These are phyloP conservation scores for Ogataea sp. DNA, from an alignment of 805 yeast species.

Conservation along the genomic window DNA sequence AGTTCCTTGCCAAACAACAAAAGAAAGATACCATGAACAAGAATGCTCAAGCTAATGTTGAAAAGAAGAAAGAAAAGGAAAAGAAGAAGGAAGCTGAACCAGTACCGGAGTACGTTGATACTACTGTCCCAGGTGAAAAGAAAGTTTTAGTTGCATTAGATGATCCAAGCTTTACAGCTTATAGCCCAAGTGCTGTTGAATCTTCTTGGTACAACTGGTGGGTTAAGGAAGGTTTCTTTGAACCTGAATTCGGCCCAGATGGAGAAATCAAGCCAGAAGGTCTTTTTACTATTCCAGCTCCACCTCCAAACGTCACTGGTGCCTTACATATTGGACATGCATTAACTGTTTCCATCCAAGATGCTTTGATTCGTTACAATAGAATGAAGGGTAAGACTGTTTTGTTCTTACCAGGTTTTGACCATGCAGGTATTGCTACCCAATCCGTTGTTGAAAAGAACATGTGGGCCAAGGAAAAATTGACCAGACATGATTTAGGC, in stretches of 20 bases:
- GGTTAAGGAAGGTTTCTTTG: slow-evolving; percentile 79
- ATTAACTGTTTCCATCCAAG: slow-evolving; percentile 90
- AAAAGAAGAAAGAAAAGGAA: slow-evolving; percentile 54
- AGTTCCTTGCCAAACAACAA: slow-evolving; percentile 72
- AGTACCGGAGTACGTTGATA: slow-evolving; percentile 78
- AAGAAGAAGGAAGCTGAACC: slow-evolving; percentile 65
- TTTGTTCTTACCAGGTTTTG: slow-evolving; percentile 90
- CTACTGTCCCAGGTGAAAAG: slow-evolving; percentile 84
- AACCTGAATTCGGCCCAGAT: slow-evolving; percentile 72
- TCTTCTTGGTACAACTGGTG: slow-evolving; percentile 98
- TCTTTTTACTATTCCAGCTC: slow-evolving; percentile 87
- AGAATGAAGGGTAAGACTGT: slow-evolving; percentile 97
- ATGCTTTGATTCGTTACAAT: slow-evolving; percentile 83
- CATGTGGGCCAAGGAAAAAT: slow-evolving; percentile 78
- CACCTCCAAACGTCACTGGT: slow-evolving; percentile 99
- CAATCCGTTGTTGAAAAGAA: slow-evolving; percentile 97
- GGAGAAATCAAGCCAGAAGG: slow-evolving; percentile 81
- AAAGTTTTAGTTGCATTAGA: slow-evolving; percentile 80
- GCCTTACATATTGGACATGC: slow-evolving; percentile 99
- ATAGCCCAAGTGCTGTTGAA: slow-evolving; percentile 87
- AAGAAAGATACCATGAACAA: slow-evolving; percentile 57
- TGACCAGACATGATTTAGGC: slow-evolving; percentile 92
- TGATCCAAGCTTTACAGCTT: slow-evolving; percentile 89
- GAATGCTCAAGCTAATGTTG: slow-evolving; percentile 32
- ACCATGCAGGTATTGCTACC: slow-evolving; percentile 98